Evolutionary conservation across 2,329 filamentous ascomycete species (phyloP).

Genomic region (Cordyceps tenuipes): DNA sequence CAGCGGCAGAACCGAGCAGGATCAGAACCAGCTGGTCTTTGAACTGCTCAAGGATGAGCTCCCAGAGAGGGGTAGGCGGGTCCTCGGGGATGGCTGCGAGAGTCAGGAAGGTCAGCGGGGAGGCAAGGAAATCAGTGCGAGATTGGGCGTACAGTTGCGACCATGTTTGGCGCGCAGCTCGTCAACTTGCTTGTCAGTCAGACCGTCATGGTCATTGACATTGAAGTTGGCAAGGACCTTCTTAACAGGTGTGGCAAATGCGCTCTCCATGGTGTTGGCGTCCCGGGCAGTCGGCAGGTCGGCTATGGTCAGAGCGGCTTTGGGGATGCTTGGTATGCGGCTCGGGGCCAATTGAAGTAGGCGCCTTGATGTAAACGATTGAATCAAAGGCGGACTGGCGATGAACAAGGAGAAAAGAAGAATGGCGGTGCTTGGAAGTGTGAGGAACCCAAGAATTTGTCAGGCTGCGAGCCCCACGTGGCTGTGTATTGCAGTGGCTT

Average conservation of each 20-base stretch:
- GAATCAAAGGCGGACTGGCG: conserved; percentile 5
- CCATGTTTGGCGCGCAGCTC: conserved; percentile 51
- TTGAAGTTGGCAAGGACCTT: conserved; percentile 52
- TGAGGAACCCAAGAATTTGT: conserved; percentile 10
- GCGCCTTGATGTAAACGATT: conserved; percentile 1
- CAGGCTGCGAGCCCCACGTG: conserved; percentile 12
- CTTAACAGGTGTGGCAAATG: conserved; percentile 49
- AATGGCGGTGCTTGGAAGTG: not conserved
- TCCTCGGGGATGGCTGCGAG: conserved; percentile 63
- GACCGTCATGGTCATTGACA: conserved; percentile 46
- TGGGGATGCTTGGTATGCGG: not conserved
- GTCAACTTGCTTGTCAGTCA: conserved; percentile 51
- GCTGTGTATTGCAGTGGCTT: conserved; percentile 10
- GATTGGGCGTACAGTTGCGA: conserved; percentile 50
- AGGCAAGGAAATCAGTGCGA: not conserved
- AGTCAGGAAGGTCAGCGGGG: conserved; percentile 3
- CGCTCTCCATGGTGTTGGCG: conserved; percentile 48
- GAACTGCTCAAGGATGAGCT: conserved; percentile 96
- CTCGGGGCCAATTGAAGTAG: conserved; percentile 5
- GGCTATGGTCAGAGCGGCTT: not conserved
- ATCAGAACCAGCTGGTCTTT: conserved; percentile 98
- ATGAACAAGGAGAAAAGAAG: conserved; percentile 9
- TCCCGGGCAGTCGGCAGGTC: conserved; percentile 13
- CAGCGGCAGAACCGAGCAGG: conserved; percentile 79
- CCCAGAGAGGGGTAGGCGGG: conserved; percentile 90